A percentile compares a stretch with the other conserved stretches of the same genome.
Conservation (phyloP, 2,329 filamentous ascomycete genomes). For the Scedosporium dehoogii region DNA sequence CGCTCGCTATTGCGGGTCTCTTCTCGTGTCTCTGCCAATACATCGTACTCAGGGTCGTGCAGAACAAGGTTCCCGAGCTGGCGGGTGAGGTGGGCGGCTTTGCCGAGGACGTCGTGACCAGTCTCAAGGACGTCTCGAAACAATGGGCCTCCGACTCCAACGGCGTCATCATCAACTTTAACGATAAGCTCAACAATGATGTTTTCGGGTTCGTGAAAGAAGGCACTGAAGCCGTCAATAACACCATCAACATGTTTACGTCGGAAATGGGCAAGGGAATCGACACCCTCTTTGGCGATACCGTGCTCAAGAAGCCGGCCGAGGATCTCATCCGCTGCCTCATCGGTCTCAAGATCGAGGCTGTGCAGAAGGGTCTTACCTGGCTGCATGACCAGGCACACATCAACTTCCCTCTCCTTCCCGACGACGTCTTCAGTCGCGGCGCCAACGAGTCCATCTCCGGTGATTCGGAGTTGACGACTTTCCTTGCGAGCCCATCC, state of each 20-base stretch:
- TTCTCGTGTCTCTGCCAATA: conserved; percentile 77
- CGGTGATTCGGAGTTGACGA: conserved; percentile 49
- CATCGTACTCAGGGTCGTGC: conserved; percentile 61
- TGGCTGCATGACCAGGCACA: conserved; percentile 87
- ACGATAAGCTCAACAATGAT: conserved; percentile 70
- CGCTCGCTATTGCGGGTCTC: conserved; percentile 71
- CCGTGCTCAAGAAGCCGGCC: conserved; percentile 68
- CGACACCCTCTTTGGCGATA: conserved; percentile 70
- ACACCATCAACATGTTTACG: conserved; percentile 76
- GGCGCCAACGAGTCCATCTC: conserved; percentile 56
- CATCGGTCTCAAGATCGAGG: conserved; percentile 76
- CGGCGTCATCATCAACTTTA: conserved; percentile 58
- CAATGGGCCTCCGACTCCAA: conserved; percentile 73
- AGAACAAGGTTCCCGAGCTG: conserved; percentile 67
- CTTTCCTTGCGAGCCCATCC: conserved; percentile 70
- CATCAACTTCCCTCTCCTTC: conserved; percentile 67
- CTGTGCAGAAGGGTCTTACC: conserved; percentile 78
- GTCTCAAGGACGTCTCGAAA: conserved; percentile 62
- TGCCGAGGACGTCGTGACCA: conserved; percentile 64
- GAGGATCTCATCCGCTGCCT: conserved; percentile 75
- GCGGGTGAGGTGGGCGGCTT: conserved; percentile 68
- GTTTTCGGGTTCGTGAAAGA: conserved; percentile 81
- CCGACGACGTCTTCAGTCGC: conserved; percentile 72
- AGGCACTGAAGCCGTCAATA: conserved; percentile 71
- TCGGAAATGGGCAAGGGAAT: conserved; percentile 65